Percentiles rank a stretch among this genome's conserved stretches.
These are phyloP conservation scores for Annulohypoxylon stygium DNA, from an alignment of 495 filamentous ascomycete species.

Conservation along the genomic window DNA sequence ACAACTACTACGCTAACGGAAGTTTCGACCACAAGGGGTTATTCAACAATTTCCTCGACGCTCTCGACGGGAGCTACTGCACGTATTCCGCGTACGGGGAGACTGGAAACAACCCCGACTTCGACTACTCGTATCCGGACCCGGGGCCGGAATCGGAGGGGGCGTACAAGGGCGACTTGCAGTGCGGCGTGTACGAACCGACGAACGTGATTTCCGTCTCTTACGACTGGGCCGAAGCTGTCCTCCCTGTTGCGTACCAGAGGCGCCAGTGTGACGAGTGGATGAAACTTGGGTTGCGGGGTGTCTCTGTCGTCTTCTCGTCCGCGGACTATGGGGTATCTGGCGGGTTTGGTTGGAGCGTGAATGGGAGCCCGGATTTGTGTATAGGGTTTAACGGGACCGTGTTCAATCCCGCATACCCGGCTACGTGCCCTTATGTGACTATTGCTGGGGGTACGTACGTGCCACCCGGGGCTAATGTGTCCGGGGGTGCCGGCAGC, in stretches of 20 bases:
- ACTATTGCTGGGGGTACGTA: neutral
- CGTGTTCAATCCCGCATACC: constrained; percentile 4
- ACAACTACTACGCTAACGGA: neutral
- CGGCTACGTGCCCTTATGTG: neutral
- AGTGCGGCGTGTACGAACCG: constrained; percentile 5
- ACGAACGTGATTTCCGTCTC: constrained; percentile 3
- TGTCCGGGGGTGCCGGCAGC: neutral
- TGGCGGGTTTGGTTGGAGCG: neutral
- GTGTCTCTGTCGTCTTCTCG: neutral
- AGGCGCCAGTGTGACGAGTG: constrained; percentile 7
- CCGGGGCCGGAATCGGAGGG: neutral
- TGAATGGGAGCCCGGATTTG: neutral
- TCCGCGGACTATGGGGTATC: neutral
- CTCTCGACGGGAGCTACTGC: neutral
- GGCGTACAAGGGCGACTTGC: neutral
- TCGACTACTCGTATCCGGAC: neutral
- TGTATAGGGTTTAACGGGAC: neutral
- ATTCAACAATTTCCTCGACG: constrained; percentile 12
- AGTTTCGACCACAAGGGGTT: neutral
- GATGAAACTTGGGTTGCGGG: neutral
- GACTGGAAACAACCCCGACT: neutral
- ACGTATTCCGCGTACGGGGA: neutral
- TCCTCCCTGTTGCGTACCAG: neutral
- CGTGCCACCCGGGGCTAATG: neutral
- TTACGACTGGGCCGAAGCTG: neutral